Base-by-base conservation (phyloP, 495 filamentous ascomycete genomes). In the Amphirosellinia nigrospora region DNA sequence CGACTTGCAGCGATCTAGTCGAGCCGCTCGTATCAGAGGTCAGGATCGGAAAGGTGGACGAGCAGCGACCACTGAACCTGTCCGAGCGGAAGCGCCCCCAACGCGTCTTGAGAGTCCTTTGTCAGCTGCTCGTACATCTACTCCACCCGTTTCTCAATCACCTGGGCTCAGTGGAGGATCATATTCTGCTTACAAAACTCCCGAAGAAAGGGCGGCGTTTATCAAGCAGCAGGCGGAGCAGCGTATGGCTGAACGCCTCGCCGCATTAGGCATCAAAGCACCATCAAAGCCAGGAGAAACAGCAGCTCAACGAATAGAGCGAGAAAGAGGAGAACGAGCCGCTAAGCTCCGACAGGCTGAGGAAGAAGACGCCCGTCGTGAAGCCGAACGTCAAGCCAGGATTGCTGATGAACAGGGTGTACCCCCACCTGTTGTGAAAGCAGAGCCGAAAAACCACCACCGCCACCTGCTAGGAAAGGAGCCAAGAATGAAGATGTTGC, bases 151-250 rank as follows among this genome's bases (percentile, higher is more conserved):
- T 26, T 73, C 82, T 28, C 72, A 48, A 9, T 75, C 76, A 21
- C 75, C 84, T 30, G 75, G 80, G 10, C 75, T 80, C 7, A 74
- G 74, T 19, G 82, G 82, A 16, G 84, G 85, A 4, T 87, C 90
- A 4, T 96, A 96, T 69, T 88, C 91, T 3, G 85, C 91, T n/a
- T 94, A 93, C 78, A 92, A 91, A 75, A 96, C 94, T 2, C 90
- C 94, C 5, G 94, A 98, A 76, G 95, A 98, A 71, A 88, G 96
- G 48, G 94, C 96, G 32, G 93, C 96, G 6, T 97, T 94, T 78
- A 97, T 98, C 72, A 96, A 96, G 78, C 94, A 98, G 78, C 94
- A 97, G 78, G 96, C 96, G 15, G 94, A 98, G 79, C 93, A 94
- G 77, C 92, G 94, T 55, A 98, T 99, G 92, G 94, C 95, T n/a